Conservation (phyloP, 148 eudicot genomes). For the Cornus florida region DNA sequence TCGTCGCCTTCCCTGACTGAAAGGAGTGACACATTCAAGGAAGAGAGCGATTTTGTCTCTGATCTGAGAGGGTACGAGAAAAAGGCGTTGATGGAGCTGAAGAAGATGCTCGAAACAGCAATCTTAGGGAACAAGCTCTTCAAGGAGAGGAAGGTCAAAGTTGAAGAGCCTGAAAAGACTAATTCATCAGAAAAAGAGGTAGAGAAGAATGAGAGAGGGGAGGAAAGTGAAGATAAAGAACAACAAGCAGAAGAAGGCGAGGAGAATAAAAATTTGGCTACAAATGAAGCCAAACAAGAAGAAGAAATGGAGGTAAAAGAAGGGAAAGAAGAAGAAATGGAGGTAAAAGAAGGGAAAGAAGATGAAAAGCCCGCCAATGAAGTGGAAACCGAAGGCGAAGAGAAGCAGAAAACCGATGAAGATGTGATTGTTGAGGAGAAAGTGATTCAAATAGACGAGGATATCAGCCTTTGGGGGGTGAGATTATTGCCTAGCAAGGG, state of each 20-base stretch:
- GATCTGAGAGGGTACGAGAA: constrained; percentile 57
- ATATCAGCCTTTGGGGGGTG: constrained; percentile 55
- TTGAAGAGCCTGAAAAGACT: not conserved
- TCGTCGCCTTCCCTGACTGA: no score
- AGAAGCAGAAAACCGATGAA: not conserved
- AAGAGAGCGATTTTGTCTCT: constrained; percentile 56
- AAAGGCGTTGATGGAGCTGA: constrained; percentile 51
- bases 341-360: not conserved
- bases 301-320: not conserved
- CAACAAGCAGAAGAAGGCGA: not conserved
- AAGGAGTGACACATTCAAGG: constrained; percentile 22
- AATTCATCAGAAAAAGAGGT: no score
- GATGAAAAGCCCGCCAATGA: not conserved
- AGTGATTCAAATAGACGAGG: constrained; percentile 9
- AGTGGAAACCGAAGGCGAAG: not conserved
- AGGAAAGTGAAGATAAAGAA: no score
- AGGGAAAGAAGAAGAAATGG: no score
- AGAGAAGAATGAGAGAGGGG: no score
- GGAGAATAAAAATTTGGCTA: no score
- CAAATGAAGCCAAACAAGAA: not conserved
- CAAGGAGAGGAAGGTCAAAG: constrained; percentile 17
- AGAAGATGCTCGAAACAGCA: constrained; percentile 48
- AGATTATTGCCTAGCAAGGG: constrained; percentile 49
- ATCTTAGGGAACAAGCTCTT: constrained; percentile 37
- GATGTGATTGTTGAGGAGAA: constrained; percentile 2